These are phyloP conservation scores for Didymella keratinophila DNA, from an alignment of 2,329 filamentous ascomycete genomes.

Conservation along the genomic window DNA sequence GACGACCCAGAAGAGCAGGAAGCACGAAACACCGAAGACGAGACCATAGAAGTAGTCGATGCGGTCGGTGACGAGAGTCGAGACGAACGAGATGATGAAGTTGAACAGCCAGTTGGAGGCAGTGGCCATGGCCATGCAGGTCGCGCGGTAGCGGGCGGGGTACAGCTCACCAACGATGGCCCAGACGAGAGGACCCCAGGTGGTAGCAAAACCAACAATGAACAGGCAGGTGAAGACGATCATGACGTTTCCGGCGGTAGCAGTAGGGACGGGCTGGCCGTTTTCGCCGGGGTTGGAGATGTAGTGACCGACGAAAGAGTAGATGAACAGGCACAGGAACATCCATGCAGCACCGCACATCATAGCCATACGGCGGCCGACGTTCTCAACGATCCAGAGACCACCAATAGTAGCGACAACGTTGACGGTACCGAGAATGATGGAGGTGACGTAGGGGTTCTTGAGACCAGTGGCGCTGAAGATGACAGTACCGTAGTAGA, in stretches of 20 bases:
- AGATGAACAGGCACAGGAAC: constrained; percentile 66
- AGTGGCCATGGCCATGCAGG: constrained; percentile 55
- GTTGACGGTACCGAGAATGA: constrained; percentile 61
- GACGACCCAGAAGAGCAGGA: constrained; percentile 69
- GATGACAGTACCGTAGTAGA: constrained; percentile 61
- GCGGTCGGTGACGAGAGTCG: constrained; percentile 74
- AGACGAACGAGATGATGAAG: constrained; percentile 70
- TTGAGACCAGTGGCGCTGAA: constrained; percentile 53
- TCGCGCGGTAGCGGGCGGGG: constrained; percentile 63
- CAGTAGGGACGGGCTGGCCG: constrained; percentile 43
- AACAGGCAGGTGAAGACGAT: constrained; percentile 75
- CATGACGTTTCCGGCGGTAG: constrained; percentile 64
- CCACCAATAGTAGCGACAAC: constrained; percentile 57
- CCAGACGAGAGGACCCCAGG: constrained; percentile 77
- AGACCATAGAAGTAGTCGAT: constrained; percentile 79
- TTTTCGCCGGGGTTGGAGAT: constrained; percentile 39
- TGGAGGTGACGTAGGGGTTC: constrained; percentile 57
- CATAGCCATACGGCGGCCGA: constrained; percentile 56
- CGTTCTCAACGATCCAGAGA: constrained; percentile 57
- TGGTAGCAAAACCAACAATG: constrained; percentile 71
- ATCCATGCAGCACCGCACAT: constrained; percentile 58
- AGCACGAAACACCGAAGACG: constrained; percentile 76
- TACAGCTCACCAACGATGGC: constrained; percentile 72
- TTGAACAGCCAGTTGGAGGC: constrained; percentile 58
- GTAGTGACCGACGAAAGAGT: constrained; percentile 58